Base-by-base conservation (phyloP, 495 filamentous ascomycete genomes). In the Talaromyces proteolyticus region DNA sequence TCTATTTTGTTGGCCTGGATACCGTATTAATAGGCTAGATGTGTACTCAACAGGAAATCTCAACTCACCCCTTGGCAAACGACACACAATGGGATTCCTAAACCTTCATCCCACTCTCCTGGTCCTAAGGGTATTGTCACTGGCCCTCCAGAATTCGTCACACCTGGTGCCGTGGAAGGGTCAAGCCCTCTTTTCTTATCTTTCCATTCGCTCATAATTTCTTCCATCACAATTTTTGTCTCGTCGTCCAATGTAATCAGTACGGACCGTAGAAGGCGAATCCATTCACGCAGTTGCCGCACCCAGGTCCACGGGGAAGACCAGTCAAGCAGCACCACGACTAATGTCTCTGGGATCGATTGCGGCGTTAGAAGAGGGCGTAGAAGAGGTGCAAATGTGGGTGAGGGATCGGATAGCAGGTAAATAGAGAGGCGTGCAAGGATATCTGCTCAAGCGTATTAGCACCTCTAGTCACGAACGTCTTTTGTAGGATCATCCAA, bases 251-350 rank as follows among this genome's bases (percentile, higher is more conserved):
- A 75, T 5, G 80, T 84, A 26, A 84, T 68, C 24, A 95, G 73
- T 16, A 95, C 80, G 1, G 80, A 83, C 44, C 89, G 78, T 23
- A 97, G 68, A 3, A 95, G 74, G 36, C 87, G 76, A 25, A 96
- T 82, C 91, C 92, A 96, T 59, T 91, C 86, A 57, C 87, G 77
- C 25, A 96, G 67, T 65, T 93, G 85, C 43, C 90, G 80, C 63
- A 91, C 73, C 92, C 92, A 97, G 54, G 84, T 78, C 89, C 91
- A 96, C 38, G 92, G 92, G 56, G 90, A 80, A 37, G 82, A 84
- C 92, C 92, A 97, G 65, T 96, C 90, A 29, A 97, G 75, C 3
- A 97, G 70, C 61, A 96, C 81, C 46, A 95, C 86, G 51, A 95
- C 81, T 50, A 94, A 75, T 14, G 89, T 94, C 64, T 95, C 85